Percentiles rank a stretch among this genome's conserved stretches.
Evolutionary conservation across 2,329 filamentous ascomycete genomes (phyloP).

Genomic region (Epichloe uncinata): DNA sequence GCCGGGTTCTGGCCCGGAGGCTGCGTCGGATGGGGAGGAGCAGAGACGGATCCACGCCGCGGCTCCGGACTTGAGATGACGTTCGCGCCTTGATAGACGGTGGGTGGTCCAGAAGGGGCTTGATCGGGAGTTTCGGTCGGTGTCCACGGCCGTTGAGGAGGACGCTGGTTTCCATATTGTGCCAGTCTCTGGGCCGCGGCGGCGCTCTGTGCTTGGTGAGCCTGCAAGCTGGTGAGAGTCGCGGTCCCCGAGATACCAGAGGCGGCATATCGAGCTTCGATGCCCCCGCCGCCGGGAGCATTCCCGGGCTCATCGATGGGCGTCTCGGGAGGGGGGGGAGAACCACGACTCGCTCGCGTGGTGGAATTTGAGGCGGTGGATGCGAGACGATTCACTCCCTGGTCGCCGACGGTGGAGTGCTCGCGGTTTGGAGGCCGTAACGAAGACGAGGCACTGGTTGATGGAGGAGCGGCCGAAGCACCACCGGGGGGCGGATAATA

Average conservation of each 20-base stretch:
- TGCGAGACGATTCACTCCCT: slow-evolving; percentile 47
- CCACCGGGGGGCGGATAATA: slow-evolving; percentile 47
- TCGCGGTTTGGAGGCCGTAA: slow-evolving; percentile 11
- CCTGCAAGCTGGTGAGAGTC: slow-evolving; percentile 60
- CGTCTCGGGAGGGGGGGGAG: slow-evolving; percentile 88
- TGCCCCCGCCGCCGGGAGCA: slow-evolving; percentile 57
- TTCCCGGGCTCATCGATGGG: slow-evolving; percentile 61
- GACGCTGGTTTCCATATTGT: slow-evolving; percentile 50
- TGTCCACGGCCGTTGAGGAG: slow-evolving; percentile 62
- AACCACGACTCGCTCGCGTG: slow-evolving; percentile 80
- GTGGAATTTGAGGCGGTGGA: slow-evolving; percentile 91
- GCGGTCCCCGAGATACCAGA: slow-evolving; percentile 79
- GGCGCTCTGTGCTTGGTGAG: slow-evolving; percentile 51
- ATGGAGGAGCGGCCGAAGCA: slow-evolving; percentile 17
- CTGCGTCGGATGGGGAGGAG: slow-evolving; percentile 25
- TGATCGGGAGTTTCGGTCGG: slow-evolving; percentile 82
- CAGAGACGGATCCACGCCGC: slow-evolving; percentile 26
- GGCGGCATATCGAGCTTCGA: slow-evolving; percentile 83
- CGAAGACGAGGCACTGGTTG: slow-evolving; percentile 17
- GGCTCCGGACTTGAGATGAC: slow-evolving; percentile 44
- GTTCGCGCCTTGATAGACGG: slow-evolving; percentile 77
- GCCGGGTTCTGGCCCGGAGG: background rate
- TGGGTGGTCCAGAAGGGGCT: slow-evolving; percentile 78
- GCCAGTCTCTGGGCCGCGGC: slow-evolving; percentile 70
- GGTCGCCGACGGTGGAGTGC: slow-evolving; percentile 20